These are phyloP conservation scores for Colletotrichum chrysophilum DNA, from an alignment of 2,329 filamentous ascomycete species.

Conservation along the genomic window DNA sequence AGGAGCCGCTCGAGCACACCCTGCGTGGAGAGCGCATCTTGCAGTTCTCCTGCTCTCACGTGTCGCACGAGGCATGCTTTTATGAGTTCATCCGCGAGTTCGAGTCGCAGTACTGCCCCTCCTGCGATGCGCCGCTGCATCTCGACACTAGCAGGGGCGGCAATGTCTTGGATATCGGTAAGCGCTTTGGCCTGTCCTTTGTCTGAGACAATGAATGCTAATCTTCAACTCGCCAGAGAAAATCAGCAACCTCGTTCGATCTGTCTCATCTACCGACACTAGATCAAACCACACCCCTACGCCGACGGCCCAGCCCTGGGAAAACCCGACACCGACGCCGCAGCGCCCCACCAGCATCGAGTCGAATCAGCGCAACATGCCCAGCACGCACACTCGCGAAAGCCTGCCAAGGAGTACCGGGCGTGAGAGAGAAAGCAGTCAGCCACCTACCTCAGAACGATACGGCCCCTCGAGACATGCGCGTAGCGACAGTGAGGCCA, in stretches of 20 bases:
- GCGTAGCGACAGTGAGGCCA: conserved; percentile 80
- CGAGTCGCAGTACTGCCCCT: conserved; percentile 91
- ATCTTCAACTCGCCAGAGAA: conserved; percentile 69
- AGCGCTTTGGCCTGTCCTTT: conserved; percentile 24
- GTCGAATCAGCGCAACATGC: conserved; percentile 38
- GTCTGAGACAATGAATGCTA: conserved; percentile 14
- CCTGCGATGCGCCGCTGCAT: conserved; percentile 89
- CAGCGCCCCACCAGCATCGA: conserved; percentile 56
- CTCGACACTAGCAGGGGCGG: conserved; percentile 92
- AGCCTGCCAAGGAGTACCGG: conserved; percentile 41
- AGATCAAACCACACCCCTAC: conserved; percentile 58
- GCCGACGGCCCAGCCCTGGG: conserved; percentile 72
- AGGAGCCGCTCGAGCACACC: conserved; percentile 95
- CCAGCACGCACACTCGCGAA: conserved; percentile 40
- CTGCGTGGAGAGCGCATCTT: conserved; percentile 91
- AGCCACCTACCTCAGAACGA: conserved; percentile 49
- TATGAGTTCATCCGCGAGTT: conserved; percentile 98
- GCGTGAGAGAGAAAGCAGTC: conserved; percentile 52
- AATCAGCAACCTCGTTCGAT: conserved; percentile 90
- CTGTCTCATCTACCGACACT: conserved; percentile 72
- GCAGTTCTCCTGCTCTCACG: conserved; percentile 96
- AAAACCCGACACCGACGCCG: conserved; percentile 60
- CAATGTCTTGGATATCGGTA: conserved; percentile 91
- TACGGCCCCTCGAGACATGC: conserved; percentile 60
- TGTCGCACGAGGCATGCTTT: conserved; percentile 97